phyloP scores from a whole-genome alignment of 805 yeast genomes.

The Sporopachydermia quercuum region DNA sequence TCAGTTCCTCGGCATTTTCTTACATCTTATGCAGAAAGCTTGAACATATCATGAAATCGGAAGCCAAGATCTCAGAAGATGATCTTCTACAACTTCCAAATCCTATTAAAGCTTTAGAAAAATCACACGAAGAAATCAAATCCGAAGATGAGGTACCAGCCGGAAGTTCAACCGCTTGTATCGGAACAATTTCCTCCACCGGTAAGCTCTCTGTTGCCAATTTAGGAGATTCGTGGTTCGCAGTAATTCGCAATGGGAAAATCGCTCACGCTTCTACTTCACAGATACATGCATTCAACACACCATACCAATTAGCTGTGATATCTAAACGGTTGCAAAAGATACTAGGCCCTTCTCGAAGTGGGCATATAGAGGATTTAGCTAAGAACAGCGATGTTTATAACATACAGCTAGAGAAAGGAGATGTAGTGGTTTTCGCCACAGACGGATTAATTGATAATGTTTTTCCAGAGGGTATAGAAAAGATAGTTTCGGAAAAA shows the following conservation, averaged over 20 bases:
- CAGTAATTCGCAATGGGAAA: conserved; percentile 54
- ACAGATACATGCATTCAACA: conserved; percentile 80
- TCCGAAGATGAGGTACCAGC: conserved; percentile 51
- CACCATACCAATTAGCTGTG: conserved; percentile 80
- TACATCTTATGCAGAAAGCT: conserved; percentile 49
- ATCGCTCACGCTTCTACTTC: conserved; percentile 53
- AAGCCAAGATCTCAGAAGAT: conserved; percentile 20
- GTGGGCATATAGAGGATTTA: conserved; percentile 52
- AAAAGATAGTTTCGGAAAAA: conserved; percentile 45
- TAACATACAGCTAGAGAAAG: conserved; percentile 45
- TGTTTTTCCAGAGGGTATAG: conserved; percentile 57
- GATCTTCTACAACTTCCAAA: conserved; percentile 7
- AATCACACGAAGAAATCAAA: conserved; percentile 41
- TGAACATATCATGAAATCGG: conserved; percentile 22
- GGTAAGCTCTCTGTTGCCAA: conserved; percentile 53
- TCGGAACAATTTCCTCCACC: conserved; percentile 47
- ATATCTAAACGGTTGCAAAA: conserved; percentile 33
- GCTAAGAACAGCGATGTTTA: conserved; percentile 60
- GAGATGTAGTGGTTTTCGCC: conserved; percentile 72
- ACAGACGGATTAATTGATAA: conserved; percentile 94
- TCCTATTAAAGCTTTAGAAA: conserved; percentile 24
- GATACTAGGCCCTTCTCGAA: conserved; percentile 8
- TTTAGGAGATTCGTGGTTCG: conserved; percentile 92
- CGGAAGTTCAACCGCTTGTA: conserved; percentile 89
- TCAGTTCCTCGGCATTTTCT: conserved; percentile 77